phyloP scores from a whole-genome alignment of 2,329 filamentous ascomycete genomes.

The Cyphellophora attinorum region DNA sequence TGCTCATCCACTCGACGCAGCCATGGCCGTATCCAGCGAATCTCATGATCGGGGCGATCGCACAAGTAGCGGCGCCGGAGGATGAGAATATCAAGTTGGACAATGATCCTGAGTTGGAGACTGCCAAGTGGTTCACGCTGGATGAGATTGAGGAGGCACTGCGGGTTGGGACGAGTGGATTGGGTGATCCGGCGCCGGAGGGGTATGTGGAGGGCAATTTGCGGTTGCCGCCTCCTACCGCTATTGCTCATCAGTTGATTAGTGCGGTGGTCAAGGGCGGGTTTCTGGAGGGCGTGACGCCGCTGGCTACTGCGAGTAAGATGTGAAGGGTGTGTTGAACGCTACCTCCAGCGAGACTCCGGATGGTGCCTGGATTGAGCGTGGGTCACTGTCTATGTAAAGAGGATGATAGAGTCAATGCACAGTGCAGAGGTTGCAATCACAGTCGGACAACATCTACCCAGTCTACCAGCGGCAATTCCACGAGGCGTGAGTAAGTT shows the following conservation, averaged over 20 bases:
- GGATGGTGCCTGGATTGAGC: too few species aligned
- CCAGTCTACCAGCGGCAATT: too few species aligned
- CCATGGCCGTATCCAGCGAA: constrained; percentile 82
- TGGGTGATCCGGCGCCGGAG: constrained; percentile 55
- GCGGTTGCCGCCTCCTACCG: constrained; percentile 72
- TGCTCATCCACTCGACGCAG: constrained; percentile 74
- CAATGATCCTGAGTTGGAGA: constrained; percentile 84
- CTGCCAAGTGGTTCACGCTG: constrained; percentile 77
- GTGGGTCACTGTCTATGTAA: too few species aligned
- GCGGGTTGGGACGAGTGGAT: constrained; percentile 52
- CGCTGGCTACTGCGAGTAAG: constrained; percentile 25
- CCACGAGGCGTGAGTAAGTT: too few species aligned
- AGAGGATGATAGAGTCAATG: too few species aligned
- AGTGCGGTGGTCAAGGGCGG: constrained; percentile 63
- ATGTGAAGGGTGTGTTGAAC: too few species aligned
- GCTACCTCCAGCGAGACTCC: too few species aligned
- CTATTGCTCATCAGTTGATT: constrained; percentile 87
- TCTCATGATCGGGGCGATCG: constrained; percentile 80
- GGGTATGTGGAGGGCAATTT: constrained; percentile 68
- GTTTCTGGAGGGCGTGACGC: constrained; percentile 52
- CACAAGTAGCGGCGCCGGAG: constrained; percentile 63
- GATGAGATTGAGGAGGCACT: constrained; percentile 74
- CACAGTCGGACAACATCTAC: too few species aligned
- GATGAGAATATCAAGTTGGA: constrained; percentile 74
- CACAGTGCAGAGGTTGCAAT: too few species aligned